Percentiles rank a stretch among this genome's conserved stretches.
These are phyloP conservation scores for Xylaria flabelliformis DNA, from an alignment of 495 filamentous ascomycete species.

Conservation along the genomic window DNA sequence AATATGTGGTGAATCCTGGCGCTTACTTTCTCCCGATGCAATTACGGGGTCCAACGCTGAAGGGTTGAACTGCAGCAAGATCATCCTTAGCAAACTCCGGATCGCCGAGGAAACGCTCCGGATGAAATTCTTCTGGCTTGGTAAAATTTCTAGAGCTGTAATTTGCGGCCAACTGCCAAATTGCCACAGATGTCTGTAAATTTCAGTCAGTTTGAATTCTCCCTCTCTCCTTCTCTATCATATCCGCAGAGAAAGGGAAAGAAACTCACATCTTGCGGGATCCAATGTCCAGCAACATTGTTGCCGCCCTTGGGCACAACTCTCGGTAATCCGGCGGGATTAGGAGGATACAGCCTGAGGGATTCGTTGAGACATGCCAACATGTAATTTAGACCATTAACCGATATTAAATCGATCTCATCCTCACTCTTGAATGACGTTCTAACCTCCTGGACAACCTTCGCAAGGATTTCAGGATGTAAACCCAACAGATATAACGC, in stretches of 20 bases:
- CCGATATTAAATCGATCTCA: conserved; percentile 56
- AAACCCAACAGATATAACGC: conserved; percentile 46
- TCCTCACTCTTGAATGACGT: conserved; percentile 47
- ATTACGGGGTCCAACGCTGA: conserved; percentile 59
- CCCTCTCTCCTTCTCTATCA: background rate
- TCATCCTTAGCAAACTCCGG: conserved; percentile 47
- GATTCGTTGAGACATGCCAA: conserved; percentile 61
- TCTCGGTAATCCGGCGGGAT: conserved; percentile 51
- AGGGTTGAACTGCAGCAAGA: conserved; percentile 52
- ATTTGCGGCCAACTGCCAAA: conserved; percentile 1
- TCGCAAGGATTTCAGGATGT: conserved; percentile 46
- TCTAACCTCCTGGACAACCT: conserved; percentile 56
- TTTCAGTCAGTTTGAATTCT: background rate
- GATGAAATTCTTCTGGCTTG: conserved; percentile 52
- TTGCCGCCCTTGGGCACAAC: conserved; percentile 50
- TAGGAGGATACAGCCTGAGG: conserved; percentile 61
- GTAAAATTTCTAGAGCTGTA: conserved; percentile 46
- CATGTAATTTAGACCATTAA: conserved; percentile 57
- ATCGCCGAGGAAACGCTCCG: conserved; percentile 56
- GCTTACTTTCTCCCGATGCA: conserved; percentile 45
- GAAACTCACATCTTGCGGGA: conserved; percentile 46
- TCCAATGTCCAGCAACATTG: conserved; percentile 50
- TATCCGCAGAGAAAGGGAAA: background rate
- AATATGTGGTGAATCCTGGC: background rate
- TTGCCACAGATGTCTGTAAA: background rate